These are phyloP conservation scores for Shiraia bambusicola DNA, from an alignment of 2,329 filamentous ascomycete genomes.

Conservation along the genomic window DNA sequence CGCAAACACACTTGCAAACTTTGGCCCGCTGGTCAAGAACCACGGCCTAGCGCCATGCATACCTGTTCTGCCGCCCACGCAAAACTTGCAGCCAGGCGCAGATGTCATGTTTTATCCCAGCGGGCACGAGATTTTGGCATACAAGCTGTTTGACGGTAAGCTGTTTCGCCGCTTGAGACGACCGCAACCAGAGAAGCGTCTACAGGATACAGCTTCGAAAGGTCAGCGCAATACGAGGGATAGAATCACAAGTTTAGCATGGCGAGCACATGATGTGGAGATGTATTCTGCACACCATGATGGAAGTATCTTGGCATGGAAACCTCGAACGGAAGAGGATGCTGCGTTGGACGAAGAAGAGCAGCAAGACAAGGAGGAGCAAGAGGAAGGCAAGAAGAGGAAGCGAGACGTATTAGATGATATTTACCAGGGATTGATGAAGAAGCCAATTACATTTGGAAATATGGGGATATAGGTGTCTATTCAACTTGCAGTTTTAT, in stretches of 20 bases:
- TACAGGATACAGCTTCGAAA: constrained; percentile 32
- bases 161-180: constrained; percentile 71
- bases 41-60: constrained; percentile 45
- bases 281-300: constrained; percentile 84
- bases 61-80: constrained; percentile 59
- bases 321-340: constrained; percentile 59
- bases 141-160: constrained; percentile 76
- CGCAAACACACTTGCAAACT: constrained; percentile 84
- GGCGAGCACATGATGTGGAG: constrained; percentile 69
- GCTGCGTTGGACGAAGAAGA: constrained; percentile 48
- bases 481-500: neutral
- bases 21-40: constrained; percentile 81
- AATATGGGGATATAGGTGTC: constrained; percentile 16
- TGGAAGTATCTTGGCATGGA: constrained; percentile 80
- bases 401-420: constrained; percentile 80
- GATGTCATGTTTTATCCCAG: constrained; percentile 82
- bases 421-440: constrained; percentile 76
- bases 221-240: constrained; percentile 39
- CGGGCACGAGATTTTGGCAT: constrained; percentile 69
- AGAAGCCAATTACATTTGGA: constrained; percentile 64
- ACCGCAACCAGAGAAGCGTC: constrained; percentile 46
- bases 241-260: constrained; percentile 72
- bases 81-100: constrained; percentile 56
- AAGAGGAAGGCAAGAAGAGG: constrained; percentile 51
- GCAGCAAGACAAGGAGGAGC: constrained; percentile 36